Conservation (phyloP, 805 yeast genomes). For the Myxozyma sirexii region DNA sequence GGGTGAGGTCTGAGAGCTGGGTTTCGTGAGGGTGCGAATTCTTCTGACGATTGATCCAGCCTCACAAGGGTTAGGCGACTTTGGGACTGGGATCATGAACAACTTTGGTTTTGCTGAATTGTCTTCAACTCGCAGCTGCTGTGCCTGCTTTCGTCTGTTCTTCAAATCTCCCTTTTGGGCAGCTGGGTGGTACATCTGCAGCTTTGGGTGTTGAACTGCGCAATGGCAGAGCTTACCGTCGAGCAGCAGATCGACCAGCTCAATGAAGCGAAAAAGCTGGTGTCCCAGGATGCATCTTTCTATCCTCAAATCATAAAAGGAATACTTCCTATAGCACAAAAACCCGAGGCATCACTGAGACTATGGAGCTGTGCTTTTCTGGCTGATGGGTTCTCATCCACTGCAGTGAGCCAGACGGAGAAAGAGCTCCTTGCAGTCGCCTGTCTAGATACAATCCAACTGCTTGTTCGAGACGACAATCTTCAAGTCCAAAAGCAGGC, state of each 20-base stretch:
- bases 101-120: too few relatives aligned
- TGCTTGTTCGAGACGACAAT: constrained; percentile 38
- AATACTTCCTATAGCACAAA: constrained; percentile 44
- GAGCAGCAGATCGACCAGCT: constrained; percentile 43
- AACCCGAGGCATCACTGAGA: constrained; percentile 41
- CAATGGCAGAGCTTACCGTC: constrained; percentile 24
- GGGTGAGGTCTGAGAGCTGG: neutral
- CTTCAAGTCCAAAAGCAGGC: constrained; percentile 43
- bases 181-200: neutral
- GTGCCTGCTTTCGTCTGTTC: too few relatives aligned
- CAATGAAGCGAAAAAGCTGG: constrained; percentile 44
- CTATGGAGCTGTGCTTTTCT: constrained; percentile 46
- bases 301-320: constrained; percentile 45
- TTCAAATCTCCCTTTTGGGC: too few relatives aligned
- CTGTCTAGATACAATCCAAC: constrained; percentile 38
- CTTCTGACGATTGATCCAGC: constrained; percentile 2
- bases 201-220: neutral
- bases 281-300: constrained; percentile 42
- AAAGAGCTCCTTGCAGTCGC: constrained; percentile 39
- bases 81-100: neutral
- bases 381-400: constrained; percentile 44
- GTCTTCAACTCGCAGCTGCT: too few relatives aligned
- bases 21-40: constrained; percentile 1
- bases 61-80: constrained; percentile 5
- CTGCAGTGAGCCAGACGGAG: constrained; percentile 33